Evolutionary conservation across 768 basidiomycete species (phyloP), one percentile per base, ranked within the genome.

Genomic region (Collybia nuda): DNA sequence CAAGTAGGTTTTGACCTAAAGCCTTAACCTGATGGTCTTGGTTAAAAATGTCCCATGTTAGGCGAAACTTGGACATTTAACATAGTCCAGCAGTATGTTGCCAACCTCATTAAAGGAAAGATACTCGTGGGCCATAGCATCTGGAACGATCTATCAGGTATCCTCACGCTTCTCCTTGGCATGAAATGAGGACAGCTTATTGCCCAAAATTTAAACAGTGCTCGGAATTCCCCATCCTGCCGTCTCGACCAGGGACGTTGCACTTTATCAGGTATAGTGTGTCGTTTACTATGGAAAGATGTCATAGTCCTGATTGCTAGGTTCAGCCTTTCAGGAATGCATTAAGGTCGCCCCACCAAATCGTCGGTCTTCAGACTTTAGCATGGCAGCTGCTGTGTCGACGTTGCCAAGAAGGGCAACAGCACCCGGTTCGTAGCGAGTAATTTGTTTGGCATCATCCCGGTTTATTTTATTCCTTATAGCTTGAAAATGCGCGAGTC

Each of bases 381-480:
- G 81, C 84, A 63, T 91, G 88, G 87, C 85, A 85, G 58, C 77
- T 93, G 29, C 88, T 93, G 88, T 78, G 81, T 49, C 78, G 90
- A 58, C 80, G 85, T 24, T 87, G 86, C 61, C 85, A 87, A 61
- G 86, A 88, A 61, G 82, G 81, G 24, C 77, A 82, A 48, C 75
- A 82, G 56, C 80, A 90, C 64, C 85, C 88, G 8, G 90, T 93
- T 61, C 60, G 86, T 79, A 35, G 38, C 21, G 32, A 49, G 39
- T 49, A 38, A n/a, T 49, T 40, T 41, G 15, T 5, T 40, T 35
- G 21, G 46, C 17, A n/a, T 46, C 48, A 49, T 41, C 48, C 28
- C 51, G 39, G 38, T 44, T 47, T 40, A 48, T 53, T 45, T 57
- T 32, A 44, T 29, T 54, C 51, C 32, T 37, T 50, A 14, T 60